phyloP scores from a whole-genome alignment of 441 rosid species.

The Erysimum pusillum region DNA sequence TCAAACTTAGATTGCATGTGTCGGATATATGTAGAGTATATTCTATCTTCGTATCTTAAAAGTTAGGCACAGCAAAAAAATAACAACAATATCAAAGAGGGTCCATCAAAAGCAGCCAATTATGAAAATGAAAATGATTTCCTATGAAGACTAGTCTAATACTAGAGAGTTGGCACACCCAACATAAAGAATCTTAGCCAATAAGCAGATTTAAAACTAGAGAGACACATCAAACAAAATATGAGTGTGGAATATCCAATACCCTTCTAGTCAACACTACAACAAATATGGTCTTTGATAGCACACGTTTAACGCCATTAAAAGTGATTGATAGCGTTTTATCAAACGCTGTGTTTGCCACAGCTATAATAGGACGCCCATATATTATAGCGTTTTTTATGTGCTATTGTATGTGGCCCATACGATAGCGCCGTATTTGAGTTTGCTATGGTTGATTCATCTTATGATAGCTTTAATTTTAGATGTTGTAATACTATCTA shows the following conservation, averaged over 20 bases:
- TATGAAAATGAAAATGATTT: slow-evolving; percentile 37
- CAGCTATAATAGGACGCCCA: too few relatives aligned
- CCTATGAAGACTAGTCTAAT: slow-evolving; percentile 31
- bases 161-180: slow-evolving; percentile 31
- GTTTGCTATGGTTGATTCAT: too few relatives aligned
- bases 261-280: slow-evolving; percentile 16
- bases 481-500: too few relatives aligned
- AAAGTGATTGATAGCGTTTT: too few relatives aligned
- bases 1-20: neutral
- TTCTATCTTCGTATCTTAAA: slow-evolving; percentile 14
- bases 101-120: slow-evolving; percentile 36
- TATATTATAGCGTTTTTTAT: too few relatives aligned
- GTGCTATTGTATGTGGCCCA: too few relatives aligned
- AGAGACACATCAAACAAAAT: slow-evolving; percentile 18
- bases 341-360: too few relatives aligned
- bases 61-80: slow-evolving; percentile 2
- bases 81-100: slow-evolving; percentile 33
- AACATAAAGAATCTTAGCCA: slow-evolving; percentile 33
- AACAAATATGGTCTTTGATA: too few relatives aligned
- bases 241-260: slow-evolving; percentile 31
- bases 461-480: too few relatives aligned
- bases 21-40: slow-evolving; percentile 16
- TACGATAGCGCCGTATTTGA: too few relatives aligned
- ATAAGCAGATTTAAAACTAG: slow-evolving; percentile 4
- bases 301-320: too few relatives aligned